These are phyloP conservation scores for Diplotaxis tenuifolia DNA, from an alignment of 345 rosid species.

Conservation along the genomic window DNA sequence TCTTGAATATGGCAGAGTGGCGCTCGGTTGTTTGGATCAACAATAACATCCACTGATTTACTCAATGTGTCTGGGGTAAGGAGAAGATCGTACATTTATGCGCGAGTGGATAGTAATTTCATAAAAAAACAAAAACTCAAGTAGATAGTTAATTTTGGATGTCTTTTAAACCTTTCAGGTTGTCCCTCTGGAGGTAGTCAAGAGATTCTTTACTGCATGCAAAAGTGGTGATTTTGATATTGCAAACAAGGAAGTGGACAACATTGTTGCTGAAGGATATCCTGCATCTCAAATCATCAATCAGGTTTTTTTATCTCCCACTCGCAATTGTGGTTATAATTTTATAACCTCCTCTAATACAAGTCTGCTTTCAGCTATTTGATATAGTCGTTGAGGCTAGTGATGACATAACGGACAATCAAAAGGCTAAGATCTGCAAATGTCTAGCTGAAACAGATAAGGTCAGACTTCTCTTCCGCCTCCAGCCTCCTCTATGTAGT, in stretches of 20 bases:
- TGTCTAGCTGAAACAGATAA: constrained; percentile 75
- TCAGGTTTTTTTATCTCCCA: constrained; percentile 48
- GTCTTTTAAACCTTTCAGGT: constrained; percentile 45
- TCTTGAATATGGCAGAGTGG: constrained; percentile 69
- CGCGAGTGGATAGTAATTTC: neutral
- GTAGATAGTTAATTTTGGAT: constrained; percentile 11
- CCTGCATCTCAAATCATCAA: constrained; percentile 85
- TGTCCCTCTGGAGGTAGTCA: constrained; percentile 65
- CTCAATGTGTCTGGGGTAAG: constrained; percentile 87
- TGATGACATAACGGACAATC: constrained; percentile 75
- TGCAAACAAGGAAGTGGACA: constrained; percentile 82
- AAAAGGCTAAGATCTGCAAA: constrained; percentile 88
- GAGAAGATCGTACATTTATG: constrained; percentile 7
- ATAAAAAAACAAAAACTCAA: neutral
- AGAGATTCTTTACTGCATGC: constrained; percentile 63
- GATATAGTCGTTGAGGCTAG: constrained; percentile 59
- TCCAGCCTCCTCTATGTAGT: neutral
- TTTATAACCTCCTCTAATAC: constrained; percentile 13
- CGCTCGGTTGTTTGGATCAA: constrained; percentile 88
- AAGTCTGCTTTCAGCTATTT: constrained; percentile 52
- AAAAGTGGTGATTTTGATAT: constrained; percentile 82
- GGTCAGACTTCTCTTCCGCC: constrained; percentile 40
- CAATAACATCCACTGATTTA: constrained; percentile 74
- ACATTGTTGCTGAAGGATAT: constrained; percentile 81
- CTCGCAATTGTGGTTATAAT: neutral